Base-by-base conservation (phyloP, 1,284 basidiomycete species). In the Ganoderma lingzhi region DNA sequence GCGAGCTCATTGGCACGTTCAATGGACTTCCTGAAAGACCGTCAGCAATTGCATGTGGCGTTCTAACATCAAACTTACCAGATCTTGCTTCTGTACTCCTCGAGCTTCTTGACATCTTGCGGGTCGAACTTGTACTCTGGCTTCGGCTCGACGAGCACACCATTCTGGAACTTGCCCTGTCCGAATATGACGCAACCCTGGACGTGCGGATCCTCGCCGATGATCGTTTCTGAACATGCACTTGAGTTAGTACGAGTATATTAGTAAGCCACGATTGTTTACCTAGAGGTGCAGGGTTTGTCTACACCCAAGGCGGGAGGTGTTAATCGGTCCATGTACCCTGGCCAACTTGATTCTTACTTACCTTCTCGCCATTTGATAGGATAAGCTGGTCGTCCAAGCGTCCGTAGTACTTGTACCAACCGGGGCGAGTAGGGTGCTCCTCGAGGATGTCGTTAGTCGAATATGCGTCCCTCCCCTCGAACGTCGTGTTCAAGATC, bases 351-450 rank as follows among this genome's bases (percentile, higher is more conserved):
- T 17, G 14, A 1, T 1, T 17, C 39, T 17, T 19, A 15, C 59
- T 19, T 15, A 75, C 77, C 75, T 76, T 77, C 62, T 78, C 77
- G 28, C 77, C 77, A 8, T 73, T 77, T 5, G 76, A 76, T 6
- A 76, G 69, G 66, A 76, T 74, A 45, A 77, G 73, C 69, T 86
- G 85, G 68, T 87, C 86, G 69, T 87, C 86, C 2, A 77, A 74
- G 4, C 86, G 80, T 2, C 86, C 86, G 45, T 79, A 78, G 32
- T 86, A 77, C 66, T 79, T 82, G 82, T 82, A 88, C 10, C 78
- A 76, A 19, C 80, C 80, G 4, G 78, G 75, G 53, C 80, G 81
- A 0, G 79, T 80, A 2, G 85, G 84, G 71, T 87, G 86, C 6
- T 79, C 83, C 5, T 77, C 69, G 12, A 86, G 75, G 19, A 87